Conservation (phyloP, 148 eudicot genomes). For the Salicornia ramosissima region DNA sequence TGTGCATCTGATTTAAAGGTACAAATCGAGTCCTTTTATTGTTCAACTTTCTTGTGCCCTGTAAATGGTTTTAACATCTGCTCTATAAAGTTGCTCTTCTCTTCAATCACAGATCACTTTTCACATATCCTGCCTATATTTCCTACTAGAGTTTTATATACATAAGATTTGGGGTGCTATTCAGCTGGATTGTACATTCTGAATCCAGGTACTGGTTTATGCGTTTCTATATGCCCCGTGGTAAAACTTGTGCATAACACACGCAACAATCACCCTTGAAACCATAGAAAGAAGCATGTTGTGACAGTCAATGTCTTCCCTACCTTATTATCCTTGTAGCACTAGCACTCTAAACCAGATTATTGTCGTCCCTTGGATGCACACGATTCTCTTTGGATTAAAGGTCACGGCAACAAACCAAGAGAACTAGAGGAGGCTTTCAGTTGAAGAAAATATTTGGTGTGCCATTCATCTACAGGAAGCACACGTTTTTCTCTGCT, state of each 20-base stretch:
- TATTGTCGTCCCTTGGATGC: not conserved
- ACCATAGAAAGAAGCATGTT: not conserved
- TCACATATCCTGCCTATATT: not conserved
- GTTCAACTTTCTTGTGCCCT: not conserved
- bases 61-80: not conserved
- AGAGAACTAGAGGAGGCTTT: not conserved
- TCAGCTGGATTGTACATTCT: not conserved
- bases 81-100: not conserved
- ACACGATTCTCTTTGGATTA: not conserved
- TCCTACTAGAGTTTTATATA: not conserved
- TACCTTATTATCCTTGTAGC: not conserved
- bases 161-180: not conserved
- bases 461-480: not conserved
- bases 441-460: not conserved
- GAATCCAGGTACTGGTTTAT: not conserved
- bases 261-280: not conserved
- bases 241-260: not conserved
- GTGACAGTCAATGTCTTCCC: not conserved
- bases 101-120: not conserved
- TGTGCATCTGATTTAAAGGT: constrained; percentile 64
- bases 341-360: not conserved
- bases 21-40: not conserved
- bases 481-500: not conserved
- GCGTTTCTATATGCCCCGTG: not conserved
- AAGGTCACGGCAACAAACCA: not conserved